Base-by-base conservation (phyloP, 2,329 filamentous ascomycete genomes). In the Cercospora sp. region DNA sequence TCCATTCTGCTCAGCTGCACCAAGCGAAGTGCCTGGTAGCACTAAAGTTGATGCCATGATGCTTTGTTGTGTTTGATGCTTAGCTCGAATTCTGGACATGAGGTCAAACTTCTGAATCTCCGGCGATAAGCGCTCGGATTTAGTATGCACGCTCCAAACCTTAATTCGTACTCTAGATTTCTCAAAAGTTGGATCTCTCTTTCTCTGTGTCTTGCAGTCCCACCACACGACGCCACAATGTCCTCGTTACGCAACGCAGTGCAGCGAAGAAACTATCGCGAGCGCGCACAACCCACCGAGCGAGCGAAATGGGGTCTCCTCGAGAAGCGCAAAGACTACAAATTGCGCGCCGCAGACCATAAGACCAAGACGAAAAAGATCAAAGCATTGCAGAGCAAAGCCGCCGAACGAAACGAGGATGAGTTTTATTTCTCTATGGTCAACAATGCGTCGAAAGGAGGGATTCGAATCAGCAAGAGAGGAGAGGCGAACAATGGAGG, bases 241-340 rank as follows among this genome's bases (percentile, higher is more conserved):
- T 87, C 85, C 26, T 86, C 86, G 42, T 82, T 87, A 79, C 84
- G 85, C 73, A 87, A 87, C 76, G 84, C 85, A 78, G 87, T 94
- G 69, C 88, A 93, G 74, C 88, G 92, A 81, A 92, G 93, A 77
- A 90, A 93, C 73, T 94, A 98, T 81, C 88, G 90, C 74, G 95
- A 98, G 85, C 90, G 95, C 75, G 91, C 92, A 40, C 95, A 98
- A 80, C 91, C 94, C 48, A 81, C 88, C 71, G 91, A 94, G 78
- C 92, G 95, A 63, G 84, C 90, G 72, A 92, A 92, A 83, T 93
- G 93, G 82, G 95, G 95, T 72, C 87, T 98, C 23, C 89, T 98
- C 69, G 95, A 98, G 80, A 98, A 99, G 83, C 91, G 95, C 86
- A 97, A 97, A 83, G 88, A 90, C 80, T 90, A 90, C 81, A 85